A percentile compares a stretch with the other conserved stretches of the same genome.
phyloP scores from a whole-genome alignment of 139 green algal genomes.

The Tetratostichococcus sp. region DNA sequence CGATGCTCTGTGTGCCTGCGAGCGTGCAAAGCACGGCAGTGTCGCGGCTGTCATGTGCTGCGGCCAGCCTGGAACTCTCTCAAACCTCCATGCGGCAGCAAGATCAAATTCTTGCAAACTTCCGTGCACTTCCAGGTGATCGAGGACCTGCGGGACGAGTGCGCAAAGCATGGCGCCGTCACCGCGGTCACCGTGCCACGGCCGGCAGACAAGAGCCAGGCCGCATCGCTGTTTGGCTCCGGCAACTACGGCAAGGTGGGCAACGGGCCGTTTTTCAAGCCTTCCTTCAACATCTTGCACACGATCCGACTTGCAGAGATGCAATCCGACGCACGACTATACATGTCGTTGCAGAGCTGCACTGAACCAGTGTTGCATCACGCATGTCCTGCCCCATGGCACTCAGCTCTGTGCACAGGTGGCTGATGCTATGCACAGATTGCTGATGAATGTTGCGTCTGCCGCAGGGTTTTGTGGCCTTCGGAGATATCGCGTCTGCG shows the following conservation, averaged over 20 bases:
- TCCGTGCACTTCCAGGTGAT: conserved; percentile 57
- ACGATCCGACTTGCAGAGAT: too few species aligned
- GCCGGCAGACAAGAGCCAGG: conserved; percentile 22
- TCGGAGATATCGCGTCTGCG: conserved; percentile 36
- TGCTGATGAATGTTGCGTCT: not conserved
- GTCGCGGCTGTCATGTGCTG: not conserved
- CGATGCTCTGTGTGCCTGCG: not conserved
- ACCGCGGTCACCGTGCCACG: conserved; percentile 52
- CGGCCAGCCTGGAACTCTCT: not conserved
- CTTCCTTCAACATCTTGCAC: too few species aligned
- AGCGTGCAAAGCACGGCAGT: too few species aligned
- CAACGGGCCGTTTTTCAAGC: too few species aligned
- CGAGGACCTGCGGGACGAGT: conserved; percentile 61
- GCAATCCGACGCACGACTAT: not conserved
- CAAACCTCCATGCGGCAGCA: too few species aligned
- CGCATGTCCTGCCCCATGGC: too few species aligned
- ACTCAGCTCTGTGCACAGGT: too few species aligned
- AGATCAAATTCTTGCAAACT: too few species aligned
- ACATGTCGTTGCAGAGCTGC: too few species aligned
- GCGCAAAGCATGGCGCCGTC: conserved; percentile 51
- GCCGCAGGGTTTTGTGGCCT: conserved; percentile 65
- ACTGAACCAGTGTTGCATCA: too few species aligned
- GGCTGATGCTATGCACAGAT: too few species aligned
- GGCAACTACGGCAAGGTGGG: conserved; percentile 51
- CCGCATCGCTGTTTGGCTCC: conserved; percentile 28